Percentiles rank a stretch among this genome's conserved stretches.
Evolutionary conservation across 169 alveolate species (phyloP).

Genomic region (Plasmodium coatneyi): DNA sequence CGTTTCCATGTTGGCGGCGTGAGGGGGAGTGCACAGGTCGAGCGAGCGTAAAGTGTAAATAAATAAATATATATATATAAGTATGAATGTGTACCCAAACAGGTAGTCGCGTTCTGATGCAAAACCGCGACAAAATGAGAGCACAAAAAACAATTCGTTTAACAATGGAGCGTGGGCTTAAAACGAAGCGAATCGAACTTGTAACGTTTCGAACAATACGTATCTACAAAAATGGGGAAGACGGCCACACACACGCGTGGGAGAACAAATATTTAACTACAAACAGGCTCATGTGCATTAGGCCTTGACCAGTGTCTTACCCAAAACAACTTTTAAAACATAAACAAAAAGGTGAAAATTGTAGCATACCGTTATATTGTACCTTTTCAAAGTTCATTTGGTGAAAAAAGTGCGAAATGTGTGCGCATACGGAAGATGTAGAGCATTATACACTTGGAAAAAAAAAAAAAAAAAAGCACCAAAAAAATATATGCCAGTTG

Average conservation of each 20-base stretch:
- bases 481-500: background rate
- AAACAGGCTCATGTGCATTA: background rate
- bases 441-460: background rate
- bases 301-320: background rate
- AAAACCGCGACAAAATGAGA: background rate
- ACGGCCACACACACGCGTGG: background rate
- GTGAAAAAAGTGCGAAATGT: background rate
- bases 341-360: background rate
- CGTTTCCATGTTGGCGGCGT: background rate
- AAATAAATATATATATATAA: background rate
- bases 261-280: constrained; percentile 6
- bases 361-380: background rate
- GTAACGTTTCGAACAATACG: background rate
- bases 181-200: background rate
- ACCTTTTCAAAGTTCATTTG: background rate
- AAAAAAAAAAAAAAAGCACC: background rate
- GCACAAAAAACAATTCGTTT: constrained; percentile 6
- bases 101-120: background rate
- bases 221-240: constrained; percentile 2
- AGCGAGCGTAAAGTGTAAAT: background rate
- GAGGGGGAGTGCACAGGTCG: background rate
- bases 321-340: background rate
- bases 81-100: background rate
- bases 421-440: background rate
- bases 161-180: background rate